phyloP scores from a whole-genome alignment of 106 monocot genomes.

The Amphibolis antarctica region DNA sequence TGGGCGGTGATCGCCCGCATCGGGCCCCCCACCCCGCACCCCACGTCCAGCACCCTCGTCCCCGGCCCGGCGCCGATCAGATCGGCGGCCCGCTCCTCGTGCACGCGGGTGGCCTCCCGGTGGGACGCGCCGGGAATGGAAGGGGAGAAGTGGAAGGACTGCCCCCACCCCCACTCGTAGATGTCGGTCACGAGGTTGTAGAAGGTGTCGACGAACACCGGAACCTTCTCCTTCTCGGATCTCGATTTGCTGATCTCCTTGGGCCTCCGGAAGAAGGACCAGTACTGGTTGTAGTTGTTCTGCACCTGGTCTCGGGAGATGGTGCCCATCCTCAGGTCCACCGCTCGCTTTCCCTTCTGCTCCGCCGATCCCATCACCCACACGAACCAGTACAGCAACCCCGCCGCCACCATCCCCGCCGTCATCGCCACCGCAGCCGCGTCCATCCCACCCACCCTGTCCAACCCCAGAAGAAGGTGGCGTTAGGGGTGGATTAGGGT shows the following conservation, averaged over 20 bases:
- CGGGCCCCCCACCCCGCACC: constrained; percentile 69
- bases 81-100: constrained; percentile 57
- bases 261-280: constrained; percentile 69
- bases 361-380: constrained; percentile 79
- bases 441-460: no score
- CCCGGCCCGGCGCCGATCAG: constrained; percentile 38
- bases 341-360: constrained; percentile 69
- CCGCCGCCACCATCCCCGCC: not conserved
- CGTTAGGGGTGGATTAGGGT: no score
- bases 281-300: constrained; percentile 71
- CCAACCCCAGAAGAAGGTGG: no score
- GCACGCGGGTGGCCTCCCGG: constrained; percentile 53
- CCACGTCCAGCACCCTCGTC: constrained; percentile 44
- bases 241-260: constrained; percentile 33
- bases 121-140: constrained; percentile 36
- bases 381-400: constrained; percentile 57
- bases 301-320: constrained; percentile 48
- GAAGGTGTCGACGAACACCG: constrained; percentile 74
- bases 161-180: constrained; percentile 83
- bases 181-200: constrained; percentile 81
- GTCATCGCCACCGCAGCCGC: not conserved
- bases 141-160: constrained; percentile 76
- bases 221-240: constrained; percentile 39
- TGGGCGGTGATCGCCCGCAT: constrained; percentile 74
- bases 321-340: constrained; percentile 55